Evolutionary conservation across 1,284 basidiomycete genomes (phyloP).

Genomic region (Omphalotus olearius): DNA sequence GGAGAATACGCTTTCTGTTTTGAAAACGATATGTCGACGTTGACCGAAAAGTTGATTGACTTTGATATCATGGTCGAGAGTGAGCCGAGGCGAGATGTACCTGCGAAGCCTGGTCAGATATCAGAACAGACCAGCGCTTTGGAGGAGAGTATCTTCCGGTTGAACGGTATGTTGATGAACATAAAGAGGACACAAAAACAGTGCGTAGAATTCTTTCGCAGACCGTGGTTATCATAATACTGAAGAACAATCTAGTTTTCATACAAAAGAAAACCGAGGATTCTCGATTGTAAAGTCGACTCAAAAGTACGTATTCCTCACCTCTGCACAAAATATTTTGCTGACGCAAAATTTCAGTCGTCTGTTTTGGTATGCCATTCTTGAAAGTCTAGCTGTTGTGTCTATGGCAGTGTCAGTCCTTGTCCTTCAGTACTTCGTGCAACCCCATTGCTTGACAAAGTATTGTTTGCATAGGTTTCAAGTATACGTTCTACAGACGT

Average conservation of each 20-base stretch:
- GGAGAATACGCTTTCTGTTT: conserved; percentile 99
- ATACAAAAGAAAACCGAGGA: conserved; percentile 78
- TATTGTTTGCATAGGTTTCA: conserved; percentile 56
- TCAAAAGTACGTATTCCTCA: conserved; percentile 50
- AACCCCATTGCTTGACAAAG: conserved; percentile 11
- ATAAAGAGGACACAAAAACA: conserved; percentile 92
- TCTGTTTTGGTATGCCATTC: conserved; percentile 85
- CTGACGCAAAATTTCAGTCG: conserved; percentile 43
- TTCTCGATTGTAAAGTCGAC: conserved; percentile 79
- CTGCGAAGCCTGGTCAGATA: conserved; percentile 80
- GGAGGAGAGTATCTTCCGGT: conserved; percentile 90
- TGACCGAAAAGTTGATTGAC: conserved; percentile 89
- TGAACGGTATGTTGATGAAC: conserved; percentile 80
- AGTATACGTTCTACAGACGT: conserved; percentile 88
- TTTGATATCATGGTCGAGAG: conserved; percentile 98
- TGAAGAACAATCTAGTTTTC: conserved; percentile 47
- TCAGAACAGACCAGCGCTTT: conserved; percentile 86
- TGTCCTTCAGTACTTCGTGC: conserved; percentile 1
- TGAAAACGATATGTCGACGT: conserved; percentile 91
- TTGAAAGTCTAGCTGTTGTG: conserved; percentile 74
- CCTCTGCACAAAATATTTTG: conserved; percentile 1
- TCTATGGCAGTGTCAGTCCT: conserved; percentile 76
- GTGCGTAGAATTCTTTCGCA: conserved; percentile 37
- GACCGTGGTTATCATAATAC: conserved; percentile 13
- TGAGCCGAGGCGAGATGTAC: conserved; percentile 81